These are phyloP conservation scores for Amanita exitialis DNA, from an alignment of 768 basidiomycete genomes.

Conservation along the genomic window DNA sequence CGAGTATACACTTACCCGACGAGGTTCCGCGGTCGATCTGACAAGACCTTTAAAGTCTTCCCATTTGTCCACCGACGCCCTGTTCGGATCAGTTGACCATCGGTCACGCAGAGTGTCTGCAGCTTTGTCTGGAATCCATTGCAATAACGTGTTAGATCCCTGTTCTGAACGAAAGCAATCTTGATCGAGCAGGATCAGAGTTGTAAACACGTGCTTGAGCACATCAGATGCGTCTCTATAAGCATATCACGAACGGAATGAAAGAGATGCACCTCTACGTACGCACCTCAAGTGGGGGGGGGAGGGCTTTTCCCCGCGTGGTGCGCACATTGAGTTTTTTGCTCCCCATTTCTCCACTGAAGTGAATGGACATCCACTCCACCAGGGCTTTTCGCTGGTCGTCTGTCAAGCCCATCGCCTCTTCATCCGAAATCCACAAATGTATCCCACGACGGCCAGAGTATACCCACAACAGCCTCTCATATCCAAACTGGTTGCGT, in stretches of 20 bases:
- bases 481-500: constrained; percentile 85
- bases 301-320: constrained; percentile 32
- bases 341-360: constrained; percentile 68
- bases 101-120: constrained; percentile 37
- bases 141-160: constrained; percentile 67
- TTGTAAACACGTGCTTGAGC: constrained; percentile 48
- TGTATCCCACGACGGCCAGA: constrained; percentile 98
- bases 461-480: constrained; percentile 93
- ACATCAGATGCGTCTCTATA: constrained; percentile 34
- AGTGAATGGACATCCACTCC: constrained; percentile 77
- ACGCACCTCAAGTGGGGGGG: constrained; percentile 69
- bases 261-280: neutral
- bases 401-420: constrained; percentile 85
- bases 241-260: neutral
- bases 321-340: constrained; percentile 75
- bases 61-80: constrained; percentile 70
- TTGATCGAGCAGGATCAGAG: constrained; percentile 73
- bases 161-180: constrained; percentile 65
- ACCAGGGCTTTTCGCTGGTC: constrained; percentile 84
- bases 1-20: constrained; percentile 20
- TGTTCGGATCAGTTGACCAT: constrained; percentile 46
- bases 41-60: constrained; percentile 39
- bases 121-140: constrained; percentile 60
- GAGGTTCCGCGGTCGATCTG: constrained; percentile 12
- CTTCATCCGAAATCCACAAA: constrained; percentile 89